These are phyloP conservation scores for Vinca minor DNA, from an alignment of 257 asterid genomes.

Conservation along the genomic window DNA sequence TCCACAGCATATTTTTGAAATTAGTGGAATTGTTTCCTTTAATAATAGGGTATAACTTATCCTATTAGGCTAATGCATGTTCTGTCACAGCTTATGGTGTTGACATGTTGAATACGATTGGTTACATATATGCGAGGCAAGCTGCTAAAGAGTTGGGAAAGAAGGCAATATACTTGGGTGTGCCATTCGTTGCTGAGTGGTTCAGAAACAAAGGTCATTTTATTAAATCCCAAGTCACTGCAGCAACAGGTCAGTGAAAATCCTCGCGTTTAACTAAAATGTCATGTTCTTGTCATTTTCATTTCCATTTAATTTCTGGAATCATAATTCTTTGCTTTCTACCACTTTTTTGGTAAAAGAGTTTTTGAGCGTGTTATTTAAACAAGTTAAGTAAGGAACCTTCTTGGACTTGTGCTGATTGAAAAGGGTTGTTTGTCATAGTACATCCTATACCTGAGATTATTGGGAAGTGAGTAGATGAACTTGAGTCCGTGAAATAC, in stretches of 20 bases:
- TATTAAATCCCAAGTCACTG: slow-evolving; percentile 97
- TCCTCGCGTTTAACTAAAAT: background rate
- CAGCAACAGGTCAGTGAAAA: slow-evolving; percentile 73
- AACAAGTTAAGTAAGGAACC: background rate
- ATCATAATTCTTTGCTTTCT: background rate
- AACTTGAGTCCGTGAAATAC: background rate
- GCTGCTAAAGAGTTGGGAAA: slow-evolving; percentile 97
- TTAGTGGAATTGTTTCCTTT: background rate
- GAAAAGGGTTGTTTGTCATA: background rate
- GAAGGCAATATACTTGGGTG: slow-evolving; percentile 87
- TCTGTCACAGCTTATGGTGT: slow-evolving; percentile 77
- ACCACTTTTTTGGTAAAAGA: background rate
- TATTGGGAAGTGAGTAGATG: background rate
- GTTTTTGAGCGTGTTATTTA: slow-evolving; percentile 33
- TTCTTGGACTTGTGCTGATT: background rate
- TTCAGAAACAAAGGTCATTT: slow-evolving; percentile 96
- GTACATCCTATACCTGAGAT: background rate
- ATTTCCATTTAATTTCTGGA: background rate
- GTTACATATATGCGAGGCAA: slow-evolving; percentile 90
- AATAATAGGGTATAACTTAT: background rate
- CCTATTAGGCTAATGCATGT: background rate
- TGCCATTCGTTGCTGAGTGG: slow-evolving; percentile 98
- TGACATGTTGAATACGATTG: slow-evolving; percentile 96
- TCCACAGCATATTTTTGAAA: background rate
- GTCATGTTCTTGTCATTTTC: background rate